Evolutionary conservation across 305 asterid genomes (phyloP).

Genomic region (Ajuga reptans): DNA sequence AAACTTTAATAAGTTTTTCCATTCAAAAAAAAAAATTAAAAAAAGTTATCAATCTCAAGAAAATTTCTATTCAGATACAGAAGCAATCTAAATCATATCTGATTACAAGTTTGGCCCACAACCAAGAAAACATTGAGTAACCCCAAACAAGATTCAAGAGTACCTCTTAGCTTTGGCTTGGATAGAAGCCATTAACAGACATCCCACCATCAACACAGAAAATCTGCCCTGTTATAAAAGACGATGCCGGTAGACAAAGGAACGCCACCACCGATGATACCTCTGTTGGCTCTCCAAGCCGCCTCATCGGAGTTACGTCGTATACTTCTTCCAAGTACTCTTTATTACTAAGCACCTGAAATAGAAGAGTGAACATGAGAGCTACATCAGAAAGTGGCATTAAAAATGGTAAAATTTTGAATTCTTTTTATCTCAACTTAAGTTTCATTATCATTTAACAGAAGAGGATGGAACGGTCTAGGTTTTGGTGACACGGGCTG

Average conservation of each 20-base stretch:
- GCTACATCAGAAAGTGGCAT: not conserved
- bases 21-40: too few relatives aligned
- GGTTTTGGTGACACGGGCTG: not conserved
- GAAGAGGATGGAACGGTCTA: too few relatives aligned
- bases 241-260: slow-evolving; percentile 60
- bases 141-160: not conserved
- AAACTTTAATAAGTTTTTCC: too few relatives aligned
- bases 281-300: slow-evolving; percentile 57
- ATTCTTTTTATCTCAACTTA: not conserved
- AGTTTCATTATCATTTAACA: too few relatives aligned
- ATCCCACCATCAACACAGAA: slow-evolving; percentile 61
- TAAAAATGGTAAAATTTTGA: not conserved
- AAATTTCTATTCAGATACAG: not conserved
- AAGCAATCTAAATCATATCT: not conserved
- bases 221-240: slow-evolving; percentile 53
- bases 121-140: not conserved
- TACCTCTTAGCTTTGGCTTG: slow-evolving; percentile 24
- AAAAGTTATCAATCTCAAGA: too few relatives aligned
- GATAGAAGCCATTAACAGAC: slow-evolving; percentile 56
- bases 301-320: slow-evolving; percentile 49
- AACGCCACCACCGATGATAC: slow-evolving; percentile 54
- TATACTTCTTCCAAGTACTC: slow-evolving; percentile 49
- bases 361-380: not conserved
- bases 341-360: slow-evolving; percentile 38
- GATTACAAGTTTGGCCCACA: not conserved